A percentile compares a stretch with the other conserved stretches of the same genome.
Conservation (phyloP, 805 yeast genomes). For the Saccharomycopsis vini region DNA sequence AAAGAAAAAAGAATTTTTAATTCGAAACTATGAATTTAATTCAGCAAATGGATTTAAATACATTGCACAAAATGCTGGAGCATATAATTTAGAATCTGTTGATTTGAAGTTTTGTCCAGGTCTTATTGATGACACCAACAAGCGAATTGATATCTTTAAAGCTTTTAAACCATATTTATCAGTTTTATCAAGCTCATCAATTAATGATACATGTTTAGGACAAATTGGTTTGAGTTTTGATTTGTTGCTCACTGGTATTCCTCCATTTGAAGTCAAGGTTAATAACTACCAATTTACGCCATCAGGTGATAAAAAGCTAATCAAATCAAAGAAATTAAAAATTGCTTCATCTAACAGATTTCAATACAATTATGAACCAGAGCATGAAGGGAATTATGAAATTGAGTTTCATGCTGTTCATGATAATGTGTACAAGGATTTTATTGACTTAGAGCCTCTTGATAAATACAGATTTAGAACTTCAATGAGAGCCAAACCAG, state of each 20-base stretch:
- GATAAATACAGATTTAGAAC: constrained; percentile 51
- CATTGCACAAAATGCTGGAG: constrained; percentile 51
- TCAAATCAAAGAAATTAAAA: constrained; percentile 29
- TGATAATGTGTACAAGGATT: constrained; percentile 52
- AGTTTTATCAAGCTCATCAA: constrained; percentile 35
- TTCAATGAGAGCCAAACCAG: constrained; percentile 63
- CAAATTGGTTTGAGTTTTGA: constrained; percentile 78
- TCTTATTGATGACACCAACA: constrained; percentile 48
- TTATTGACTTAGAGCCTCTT: constrained; percentile 28
- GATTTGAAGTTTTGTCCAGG: constrained; percentile 61
- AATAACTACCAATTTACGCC: constrained; percentile 46
- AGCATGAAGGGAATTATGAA: constrained; percentile 70
- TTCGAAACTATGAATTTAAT: constrained; percentile 22
- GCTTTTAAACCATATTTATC: constrained; percentile 32
- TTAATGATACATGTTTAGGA: constrained; percentile 85
- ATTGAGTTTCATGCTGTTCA: constrained; percentile 58
- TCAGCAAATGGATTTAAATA: constrained; percentile 27
- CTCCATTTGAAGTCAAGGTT: constrained; percentile 69
- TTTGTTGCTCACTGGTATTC: constrained; percentile 59
- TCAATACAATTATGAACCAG: constrained; percentile 65
- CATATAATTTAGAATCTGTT: constrained; percentile 46
- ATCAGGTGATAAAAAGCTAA: constrained; percentile 27
- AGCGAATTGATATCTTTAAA: constrained; percentile 35
- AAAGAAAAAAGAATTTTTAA: constrained; percentile 17
- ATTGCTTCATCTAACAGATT: constrained; percentile 36